Evolutionary conservation across 768 basidiomycete genomes (phyloP).

Genomic region (Mycena galopus): DNA sequence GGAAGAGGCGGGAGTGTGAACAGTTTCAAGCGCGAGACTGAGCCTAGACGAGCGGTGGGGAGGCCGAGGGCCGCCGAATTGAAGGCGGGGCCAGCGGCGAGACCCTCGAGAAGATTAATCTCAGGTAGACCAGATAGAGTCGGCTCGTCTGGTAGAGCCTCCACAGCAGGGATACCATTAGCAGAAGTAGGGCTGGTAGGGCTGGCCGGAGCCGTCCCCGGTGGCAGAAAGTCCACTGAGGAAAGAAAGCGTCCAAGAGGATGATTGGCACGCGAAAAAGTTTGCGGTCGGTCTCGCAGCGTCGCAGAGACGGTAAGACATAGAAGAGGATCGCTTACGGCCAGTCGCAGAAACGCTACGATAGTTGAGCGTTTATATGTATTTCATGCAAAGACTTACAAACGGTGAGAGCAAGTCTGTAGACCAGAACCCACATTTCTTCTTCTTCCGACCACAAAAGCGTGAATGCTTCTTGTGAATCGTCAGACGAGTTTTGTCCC

Average conservation of each 20-base stretch:
- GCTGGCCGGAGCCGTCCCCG: slow-evolving; percentile 42
- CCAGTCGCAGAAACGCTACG: slow-evolving; percentile 80
- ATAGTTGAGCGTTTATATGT: neutral
- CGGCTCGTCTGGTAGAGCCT: slow-evolving; percentile 51
- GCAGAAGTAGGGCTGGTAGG: slow-evolving; percentile 43
- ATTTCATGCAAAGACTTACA: slow-evolving; percentile 62
- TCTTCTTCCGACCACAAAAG: slow-evolving; percentile 75
- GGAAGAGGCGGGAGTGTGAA: slow-evolving; percentile 71
- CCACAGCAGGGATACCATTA: slow-evolving; percentile 37
- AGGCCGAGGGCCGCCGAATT: slow-evolving; percentile 54
- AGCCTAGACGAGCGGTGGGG: slow-evolving; percentile 80
- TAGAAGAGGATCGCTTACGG: slow-evolving; percentile 79
- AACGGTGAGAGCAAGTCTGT: slow-evolving; percentile 81
- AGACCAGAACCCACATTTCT: slow-evolving; percentile 83
- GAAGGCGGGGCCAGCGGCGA: slow-evolving; percentile 66
- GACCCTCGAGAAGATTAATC: slow-evolving; percentile 75
- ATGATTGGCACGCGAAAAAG: slow-evolving; percentile 56
- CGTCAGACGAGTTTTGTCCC: slow-evolving; percentile 69
- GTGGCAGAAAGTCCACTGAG: slow-evolving; percentile 51
- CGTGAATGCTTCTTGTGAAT: slow-evolving; percentile 68
- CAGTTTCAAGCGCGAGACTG: slow-evolving; percentile 73
- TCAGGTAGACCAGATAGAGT: slow-evolving; percentile 70
- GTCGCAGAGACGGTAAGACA: slow-evolving; percentile 90
- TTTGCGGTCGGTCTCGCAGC: slow-evolving; percentile 81
- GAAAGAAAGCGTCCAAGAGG: slow-evolving; percentile 58